Evolutionary conservation across 2,329 filamentous ascomycete genomes (phyloP).

Genomic region (Pyrenochaeta sp.): DNA sequence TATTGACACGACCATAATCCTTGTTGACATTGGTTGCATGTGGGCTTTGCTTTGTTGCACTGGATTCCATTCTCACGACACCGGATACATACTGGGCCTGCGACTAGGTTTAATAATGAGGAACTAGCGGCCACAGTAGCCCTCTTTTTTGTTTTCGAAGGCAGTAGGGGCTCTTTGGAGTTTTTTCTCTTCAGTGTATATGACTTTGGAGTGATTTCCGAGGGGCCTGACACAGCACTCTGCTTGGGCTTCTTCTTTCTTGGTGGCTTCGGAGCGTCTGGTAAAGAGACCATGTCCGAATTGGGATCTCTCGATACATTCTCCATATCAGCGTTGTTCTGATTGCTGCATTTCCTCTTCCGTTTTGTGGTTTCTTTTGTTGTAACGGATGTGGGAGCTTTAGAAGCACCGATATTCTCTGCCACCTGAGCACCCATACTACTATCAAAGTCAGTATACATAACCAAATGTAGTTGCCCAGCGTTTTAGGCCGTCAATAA

Average conservation of each 20-base stretch:
- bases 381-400: slow-evolving; percentile 5
- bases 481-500: neutral
- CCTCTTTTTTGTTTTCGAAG: slow-evolving; percentile 23
- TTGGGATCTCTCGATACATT: slow-evolving; percentile 17
- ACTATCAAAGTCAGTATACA: neutral
- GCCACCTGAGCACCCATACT: slow-evolving; percentile 11
- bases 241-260: slow-evolving; percentile 34
- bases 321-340: slow-evolving; percentile 20
- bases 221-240: slow-evolving; percentile 6
- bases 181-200: slow-evolving; percentile 28
- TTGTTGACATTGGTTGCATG: slow-evolving; percentile 41
- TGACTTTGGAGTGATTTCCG: slow-evolving; percentile 8
- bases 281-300: slow-evolving; percentile 33
- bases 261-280: slow-evolving; percentile 22
- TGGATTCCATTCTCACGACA: slow-evolving; percentile 42
- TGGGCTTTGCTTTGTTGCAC: slow-evolving; percentile 39
- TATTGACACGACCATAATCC: slow-evolving; percentile 44
- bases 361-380: slow-evolving; percentile 15
- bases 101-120: slow-evolving; percentile 18
- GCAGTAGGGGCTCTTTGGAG: slow-evolving; percentile 19
- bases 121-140: no score
- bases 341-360: slow-evolving; percentile 31
- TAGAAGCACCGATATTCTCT: slow-evolving; percentile 1
- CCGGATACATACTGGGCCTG: slow-evolving; percentile 27
- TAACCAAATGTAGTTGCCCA: neutral